Percentiles rank a stretch among this genome's conserved stretches.
phyloP scores from a whole-genome alignment of 1,284 basidiomycete species.

The Austropuccinia psidii region DNA sequence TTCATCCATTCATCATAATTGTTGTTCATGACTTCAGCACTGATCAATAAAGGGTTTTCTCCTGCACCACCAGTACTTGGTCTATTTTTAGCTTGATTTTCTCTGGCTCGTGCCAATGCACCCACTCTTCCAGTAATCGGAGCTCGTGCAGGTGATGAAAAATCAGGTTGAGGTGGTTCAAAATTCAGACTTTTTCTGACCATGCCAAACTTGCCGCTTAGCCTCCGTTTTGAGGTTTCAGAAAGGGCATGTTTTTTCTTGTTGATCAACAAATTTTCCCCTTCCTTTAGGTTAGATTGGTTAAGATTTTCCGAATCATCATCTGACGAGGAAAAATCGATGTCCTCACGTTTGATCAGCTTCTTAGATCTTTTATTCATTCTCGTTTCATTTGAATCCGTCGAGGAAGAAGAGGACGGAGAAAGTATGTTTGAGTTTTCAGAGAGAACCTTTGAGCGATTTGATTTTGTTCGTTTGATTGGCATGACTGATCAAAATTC shows the following conservation, averaged over 20 bases:
- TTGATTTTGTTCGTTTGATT: constrained; percentile 4
- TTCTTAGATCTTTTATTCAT: constrained; percentile 2
- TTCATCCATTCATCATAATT: constrained; percentile 99
- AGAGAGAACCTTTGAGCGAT: background rate
- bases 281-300: background rate
- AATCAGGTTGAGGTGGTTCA: background rate
- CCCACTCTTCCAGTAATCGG: constrained; percentile 18
- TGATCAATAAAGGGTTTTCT: constrained; percentile 26
- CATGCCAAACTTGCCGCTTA: constrained; percentile 26
- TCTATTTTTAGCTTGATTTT: constrained; percentile 16
- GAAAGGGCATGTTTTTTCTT: constrained; percentile 26
- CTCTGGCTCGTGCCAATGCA: constrained; percentile 30
- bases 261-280: background rate
- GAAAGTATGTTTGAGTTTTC: constrained; percentile 1
- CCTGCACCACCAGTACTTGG: constrained; percentile 14
- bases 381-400: background rate
- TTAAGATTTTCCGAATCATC: background rate
- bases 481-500: no score
- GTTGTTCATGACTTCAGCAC: constrained; percentile 65
- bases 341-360: background rate
- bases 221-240: constrained; percentile 25
- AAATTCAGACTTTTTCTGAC: constrained; percentile 27
- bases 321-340: background rate
- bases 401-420: constrained; percentile 4
- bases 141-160: constrained; percentile 6